phyloP scores from a whole-genome alignment of 1,284 basidiomycete genomes.

The Sanghuangporus sanghuang region DNA sequence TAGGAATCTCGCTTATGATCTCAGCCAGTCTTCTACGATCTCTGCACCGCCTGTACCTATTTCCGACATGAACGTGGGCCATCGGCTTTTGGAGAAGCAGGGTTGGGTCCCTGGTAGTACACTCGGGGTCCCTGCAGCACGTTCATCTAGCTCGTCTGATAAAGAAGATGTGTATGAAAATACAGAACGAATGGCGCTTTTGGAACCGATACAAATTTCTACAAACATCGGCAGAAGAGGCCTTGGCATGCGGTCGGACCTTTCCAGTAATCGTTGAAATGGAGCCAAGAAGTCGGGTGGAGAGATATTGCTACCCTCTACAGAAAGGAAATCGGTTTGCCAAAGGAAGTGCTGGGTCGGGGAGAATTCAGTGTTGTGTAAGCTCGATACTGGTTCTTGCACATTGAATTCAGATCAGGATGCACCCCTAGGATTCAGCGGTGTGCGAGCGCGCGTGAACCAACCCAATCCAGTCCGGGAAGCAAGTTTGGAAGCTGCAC shows the following conservation, averaged over 20 bases:
- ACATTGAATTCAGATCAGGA: neutral
- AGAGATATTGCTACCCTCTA: neutral
- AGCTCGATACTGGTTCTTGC: neutral
- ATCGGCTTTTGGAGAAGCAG: constrained; percentile 61
- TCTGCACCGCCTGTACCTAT: constrained; percentile 36
- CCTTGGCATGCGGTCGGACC: constrained; percentile 36
- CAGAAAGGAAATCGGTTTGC: constrained; percentile 14
- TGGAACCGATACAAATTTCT: constrained; percentile 50
- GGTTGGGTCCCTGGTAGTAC: constrained; percentile 67
- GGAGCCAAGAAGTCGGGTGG: neutral
- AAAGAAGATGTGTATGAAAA: neutral
- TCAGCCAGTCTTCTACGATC: neutral
- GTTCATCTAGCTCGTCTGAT: neutral
- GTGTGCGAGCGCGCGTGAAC: neutral
- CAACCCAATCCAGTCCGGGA: neutral
- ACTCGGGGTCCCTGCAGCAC: constrained; percentile 39
- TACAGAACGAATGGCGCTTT: constrained; percentile 32
- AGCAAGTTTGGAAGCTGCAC: neutral
- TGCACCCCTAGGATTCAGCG: too few relatives aligned
- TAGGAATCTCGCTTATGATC: neutral
- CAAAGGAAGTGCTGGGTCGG: constrained; percentile 17
- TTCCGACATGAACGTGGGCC: constrained; percentile 56
- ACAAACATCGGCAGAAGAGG: constrained; percentile 43
- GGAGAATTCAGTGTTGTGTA: constrained; percentile 3
- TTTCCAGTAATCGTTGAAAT: neutral